Evolutionary conservation across 169 alveolate genomes (phyloP).

Genomic region (Babesia caballi): DNA sequence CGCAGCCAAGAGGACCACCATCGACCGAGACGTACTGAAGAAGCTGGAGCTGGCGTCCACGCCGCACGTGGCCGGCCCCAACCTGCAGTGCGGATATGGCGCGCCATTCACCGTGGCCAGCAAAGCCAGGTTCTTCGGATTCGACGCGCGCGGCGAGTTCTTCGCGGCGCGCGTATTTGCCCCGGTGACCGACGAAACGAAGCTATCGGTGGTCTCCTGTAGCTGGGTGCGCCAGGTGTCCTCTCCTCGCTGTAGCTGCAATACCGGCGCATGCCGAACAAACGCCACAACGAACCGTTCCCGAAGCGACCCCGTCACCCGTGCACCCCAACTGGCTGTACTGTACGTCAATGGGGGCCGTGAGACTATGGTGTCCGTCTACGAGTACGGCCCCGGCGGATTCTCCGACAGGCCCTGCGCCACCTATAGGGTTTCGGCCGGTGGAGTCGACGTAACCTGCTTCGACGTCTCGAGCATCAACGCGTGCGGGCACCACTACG

Average conservation of each 20-base stretch:
- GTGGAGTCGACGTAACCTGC: not conserved
- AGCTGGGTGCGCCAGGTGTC: not conserved
- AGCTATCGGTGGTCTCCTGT: not conserved
- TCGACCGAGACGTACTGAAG: not conserved
- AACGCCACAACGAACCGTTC: not conserved
- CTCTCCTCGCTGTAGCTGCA: slow-evolving; percentile 2
- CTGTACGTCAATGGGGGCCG: not conserved
- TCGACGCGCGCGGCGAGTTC: not conserved
- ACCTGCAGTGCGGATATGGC: not conserved
- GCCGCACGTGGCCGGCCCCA: not conserved
- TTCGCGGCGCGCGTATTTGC: not conserved
- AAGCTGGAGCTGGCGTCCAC: not conserved
- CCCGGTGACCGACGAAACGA: not conserved
- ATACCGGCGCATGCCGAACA: not conserved
- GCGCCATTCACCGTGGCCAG: slow-evolving; percentile 12
- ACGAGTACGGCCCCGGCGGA: slow-evolving; percentile 20
- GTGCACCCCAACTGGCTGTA: not conserved
- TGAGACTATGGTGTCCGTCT: slow-evolving; percentile 22
- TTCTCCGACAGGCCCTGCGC: slow-evolving; percentile 10
- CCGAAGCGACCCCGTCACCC: not conserved
- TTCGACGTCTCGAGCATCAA: not conserved
- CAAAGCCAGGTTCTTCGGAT: not conserved
- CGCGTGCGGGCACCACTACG: slow-evolving; percentile 7
- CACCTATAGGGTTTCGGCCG: not conserved
- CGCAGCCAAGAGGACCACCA: not conserved